A percentile compares a stretch with the other conserved stretches of the same genome.
Conservation (phyloP, 768 basidiomycete genomes). For the Lactifluus pinguis region DNA sequence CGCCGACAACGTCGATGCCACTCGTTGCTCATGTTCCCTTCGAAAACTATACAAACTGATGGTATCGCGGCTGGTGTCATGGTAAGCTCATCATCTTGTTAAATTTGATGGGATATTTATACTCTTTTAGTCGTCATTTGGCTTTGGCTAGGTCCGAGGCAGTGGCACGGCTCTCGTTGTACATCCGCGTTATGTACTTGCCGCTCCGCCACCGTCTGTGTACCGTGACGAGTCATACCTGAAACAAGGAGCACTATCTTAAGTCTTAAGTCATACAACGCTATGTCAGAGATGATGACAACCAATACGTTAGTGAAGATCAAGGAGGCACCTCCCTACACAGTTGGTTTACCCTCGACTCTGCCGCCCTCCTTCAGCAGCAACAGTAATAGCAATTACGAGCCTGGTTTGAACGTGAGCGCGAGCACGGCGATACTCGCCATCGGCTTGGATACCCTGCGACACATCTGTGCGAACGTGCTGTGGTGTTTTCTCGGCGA, state of each 20-base stretch:
- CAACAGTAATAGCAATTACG: no score
- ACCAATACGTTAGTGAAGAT: slow-evolving; percentile 87
- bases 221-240: slow-evolving; percentile 81
- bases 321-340: slow-evolving; percentile 89
- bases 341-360: no score
- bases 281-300: slow-evolving; percentile 95
- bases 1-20: slow-evolving; percentile 96
- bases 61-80: slow-evolving; percentile 82
- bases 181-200: slow-evolving; percentile 88
- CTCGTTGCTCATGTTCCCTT: slow-evolving; percentile 93
- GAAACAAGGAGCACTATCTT: slow-evolving; percentile 55
- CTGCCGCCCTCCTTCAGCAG: no score
- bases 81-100: slow-evolving; percentile 34
- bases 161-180: slow-evolving; percentile 85
- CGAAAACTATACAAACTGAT: slow-evolving; percentile 91
- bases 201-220: slow-evolving; percentile 64
- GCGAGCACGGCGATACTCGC: no score
- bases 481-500: no score
- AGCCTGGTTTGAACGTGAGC: no score
- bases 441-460: no score
- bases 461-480: no score
- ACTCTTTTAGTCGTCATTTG: slow-evolving; percentile 69
- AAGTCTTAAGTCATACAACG: slow-evolving; percentile 79
- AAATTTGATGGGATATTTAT: slow-evolving; percentile 3
- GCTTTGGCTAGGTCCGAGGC: no score